Evolutionary conservation across 495 filamentous ascomycete genomes (phyloP).

Genomic region (Hamigera avellanea): DNA sequence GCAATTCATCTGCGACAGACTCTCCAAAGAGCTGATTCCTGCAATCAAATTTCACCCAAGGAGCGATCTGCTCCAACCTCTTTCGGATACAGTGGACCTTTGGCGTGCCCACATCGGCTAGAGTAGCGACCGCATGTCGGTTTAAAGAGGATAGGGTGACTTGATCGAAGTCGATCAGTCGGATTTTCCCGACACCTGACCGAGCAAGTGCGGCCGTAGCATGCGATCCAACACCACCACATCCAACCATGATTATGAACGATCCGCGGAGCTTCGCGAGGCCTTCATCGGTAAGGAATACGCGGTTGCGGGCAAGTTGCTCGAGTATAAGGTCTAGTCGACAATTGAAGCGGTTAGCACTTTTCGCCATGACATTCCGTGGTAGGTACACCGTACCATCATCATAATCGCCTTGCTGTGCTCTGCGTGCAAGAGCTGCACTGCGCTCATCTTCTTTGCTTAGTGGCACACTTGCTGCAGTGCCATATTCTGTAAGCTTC

Average conservation of each 20-base stretch:
- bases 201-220: conserved; percentile 75
- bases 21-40: conserved; percentile 74
- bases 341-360: not conserved
- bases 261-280: conserved; percentile 66
- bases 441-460: conserved; percentile 71
- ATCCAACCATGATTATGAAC: conserved; percentile 83
- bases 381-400: conserved; percentile 44
- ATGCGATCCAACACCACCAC: conserved; percentile 91
- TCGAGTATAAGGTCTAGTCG: conserved; percentile 74
- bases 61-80: conserved; percentile 70
- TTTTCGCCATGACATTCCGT: not conserved
- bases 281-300: conserved; percentile 77
- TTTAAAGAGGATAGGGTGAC: conserved; percentile 89
- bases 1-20: conserved; percentile 46
- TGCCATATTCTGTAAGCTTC: conserved; percentile 69
- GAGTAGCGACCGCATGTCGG: conserved; percentile 84
- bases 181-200: conserved; percentile 75
- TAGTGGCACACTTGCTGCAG: conserved; percentile 40
- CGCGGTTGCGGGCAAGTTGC: conserved; percentile 88
- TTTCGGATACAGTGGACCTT: conserved; percentile 79
- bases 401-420: conserved; percentile 82
- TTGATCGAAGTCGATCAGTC: conserved; percentile 96
- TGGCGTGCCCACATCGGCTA: conserved; percentile 87
- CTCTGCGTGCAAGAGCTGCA: conserved; percentile 64
- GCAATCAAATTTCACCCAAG: conserved; percentile 86